These are phyloP conservation scores for Fusarium guadeloupense DNA, from an alignment of 2,329 filamentous ascomycete species.

Conservation along the genomic window DNA sequence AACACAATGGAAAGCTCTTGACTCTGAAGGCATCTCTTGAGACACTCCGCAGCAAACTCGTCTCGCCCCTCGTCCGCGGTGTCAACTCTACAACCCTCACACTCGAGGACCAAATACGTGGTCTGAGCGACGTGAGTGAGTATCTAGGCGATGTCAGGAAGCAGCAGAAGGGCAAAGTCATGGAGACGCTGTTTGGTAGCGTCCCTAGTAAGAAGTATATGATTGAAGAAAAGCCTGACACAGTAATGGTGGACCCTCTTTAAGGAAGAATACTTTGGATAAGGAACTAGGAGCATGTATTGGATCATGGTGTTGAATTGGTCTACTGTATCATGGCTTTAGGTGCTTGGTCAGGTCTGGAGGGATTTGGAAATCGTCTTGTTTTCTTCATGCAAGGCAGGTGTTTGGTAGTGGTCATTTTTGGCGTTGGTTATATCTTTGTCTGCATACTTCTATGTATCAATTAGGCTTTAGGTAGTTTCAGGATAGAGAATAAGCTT, in stretches of 20 bases:
- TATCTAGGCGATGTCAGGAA: slow-evolving; percentile 80
- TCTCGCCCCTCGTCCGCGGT: slow-evolving; percentile 82
- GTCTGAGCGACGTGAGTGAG: slow-evolving; percentile 80
- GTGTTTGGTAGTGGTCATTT: slow-evolving; percentile 7
- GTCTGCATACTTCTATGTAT: not conserved
- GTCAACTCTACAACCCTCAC: slow-evolving; percentile 74
- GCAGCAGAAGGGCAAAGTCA: slow-evolving; percentile 82
- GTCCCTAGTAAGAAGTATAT: slow-evolving; percentile 46
- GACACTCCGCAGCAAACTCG: slow-evolving; percentile 81
- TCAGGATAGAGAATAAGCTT: slow-evolving; percentile 9
- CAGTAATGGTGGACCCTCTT: slow-evolving; percentile 29
- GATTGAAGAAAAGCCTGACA: slow-evolving; percentile 45
- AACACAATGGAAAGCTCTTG: slow-evolving; percentile 85
- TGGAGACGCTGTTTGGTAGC: slow-evolving; percentile 79
- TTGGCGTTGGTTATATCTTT: slow-evolving; percentile 9
- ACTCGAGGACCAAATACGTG: slow-evolving; percentile 85
- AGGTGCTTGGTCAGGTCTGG: not conserved
- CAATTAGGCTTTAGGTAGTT: slow-evolving; percentile 1
- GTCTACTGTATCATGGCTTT: not conserved
- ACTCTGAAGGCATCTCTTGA: slow-evolving; percentile 89
- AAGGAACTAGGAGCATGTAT: not conserved
- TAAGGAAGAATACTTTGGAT: not conserved
- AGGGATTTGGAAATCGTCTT: not conserved
- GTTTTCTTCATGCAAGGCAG: not conserved
- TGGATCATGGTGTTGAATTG: not conserved